Conservation (phyloP, 2,329 filamentous ascomycete genomes). For the Emergomyces orientalis region DNA sequence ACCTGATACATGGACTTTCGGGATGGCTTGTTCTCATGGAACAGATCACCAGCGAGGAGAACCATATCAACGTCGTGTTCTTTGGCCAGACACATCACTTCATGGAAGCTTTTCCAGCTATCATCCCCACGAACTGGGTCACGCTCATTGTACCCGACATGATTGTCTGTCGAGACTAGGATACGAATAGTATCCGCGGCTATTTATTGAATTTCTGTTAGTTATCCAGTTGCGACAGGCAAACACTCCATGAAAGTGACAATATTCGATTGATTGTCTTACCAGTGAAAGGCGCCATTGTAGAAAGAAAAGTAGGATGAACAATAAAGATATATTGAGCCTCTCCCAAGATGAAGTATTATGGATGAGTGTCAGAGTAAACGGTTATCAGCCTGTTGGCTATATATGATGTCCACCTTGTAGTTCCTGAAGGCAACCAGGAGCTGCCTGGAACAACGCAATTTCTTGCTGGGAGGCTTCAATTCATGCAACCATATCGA, state of each 20-base stretch:
- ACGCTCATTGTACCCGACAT: slow-evolving; percentile 93
- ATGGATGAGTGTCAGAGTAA: not conserved
- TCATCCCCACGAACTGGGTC: slow-evolving; percentile 93
- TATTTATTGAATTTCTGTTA: slow-evolving; percentile 17
- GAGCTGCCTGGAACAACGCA: not conserved
- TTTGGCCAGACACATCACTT: slow-evolving; percentile 82
- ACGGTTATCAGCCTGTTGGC: not conserved
- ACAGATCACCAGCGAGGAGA: slow-evolving; percentile 84
- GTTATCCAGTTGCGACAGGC: not conserved
- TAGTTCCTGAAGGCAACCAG: not conserved
- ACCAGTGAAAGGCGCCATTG: slow-evolving; percentile 25
- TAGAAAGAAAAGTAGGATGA: not conserved
- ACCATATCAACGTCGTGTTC: slow-evolving; percentile 96
- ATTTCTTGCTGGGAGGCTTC: not conserved
- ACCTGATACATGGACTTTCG: slow-evolving; percentile 95
- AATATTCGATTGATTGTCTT: slow-evolving; percentile 7
- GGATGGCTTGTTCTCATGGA: slow-evolving; percentile 96
- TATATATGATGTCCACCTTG: not conserved
- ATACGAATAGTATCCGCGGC: slow-evolving; percentile 83
- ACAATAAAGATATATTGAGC: not conserved
- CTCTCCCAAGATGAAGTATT: not conserved
- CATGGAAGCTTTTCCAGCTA: slow-evolving; percentile 93
- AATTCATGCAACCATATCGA: not conserved
- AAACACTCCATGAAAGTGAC: not conserved
- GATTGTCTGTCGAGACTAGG: slow-evolving; percentile 88